Conservation (phyloP, 352 stramenopile species). For the Poterioochromonas sp. region DNA sequence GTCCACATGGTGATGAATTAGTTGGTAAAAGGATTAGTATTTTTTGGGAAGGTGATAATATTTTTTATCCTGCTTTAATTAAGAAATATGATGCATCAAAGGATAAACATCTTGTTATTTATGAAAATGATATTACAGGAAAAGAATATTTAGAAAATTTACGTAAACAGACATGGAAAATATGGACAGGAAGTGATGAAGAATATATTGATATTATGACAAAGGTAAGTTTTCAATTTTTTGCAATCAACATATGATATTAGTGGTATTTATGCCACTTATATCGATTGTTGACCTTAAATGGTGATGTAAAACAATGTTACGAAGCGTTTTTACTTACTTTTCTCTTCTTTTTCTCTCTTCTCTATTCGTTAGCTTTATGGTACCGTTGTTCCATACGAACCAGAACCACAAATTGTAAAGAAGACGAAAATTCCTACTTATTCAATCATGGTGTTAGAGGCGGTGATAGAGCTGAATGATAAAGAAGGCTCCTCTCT, state of each 20-base stretch:
- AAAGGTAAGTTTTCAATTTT: too few species aligned
- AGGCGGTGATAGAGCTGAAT: background rate
- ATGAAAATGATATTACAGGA: constrained; percentile 8
- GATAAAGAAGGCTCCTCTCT: constrained; percentile 9
- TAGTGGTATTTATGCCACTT: too few species aligned
- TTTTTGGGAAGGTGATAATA: constrained; percentile 22
- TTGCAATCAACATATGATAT: background rate
- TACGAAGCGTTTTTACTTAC: too few species aligned
- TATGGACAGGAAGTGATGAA: background rate
- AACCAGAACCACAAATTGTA: background rate
- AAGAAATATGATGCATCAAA: background rate
- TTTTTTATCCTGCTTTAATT: constrained; percentile 5
- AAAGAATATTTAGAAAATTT: constrained; percentile 5
- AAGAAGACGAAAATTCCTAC: constrained; percentile 1
- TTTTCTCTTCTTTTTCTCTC: background rate
- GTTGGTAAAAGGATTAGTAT: background rate
- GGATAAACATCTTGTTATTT: background rate
- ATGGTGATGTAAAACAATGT: too few species aligned
- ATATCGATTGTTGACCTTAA: too few species aligned
- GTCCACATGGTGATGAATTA: background rate
- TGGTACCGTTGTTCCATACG: background rate
- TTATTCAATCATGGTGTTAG: constrained; percentile 10
- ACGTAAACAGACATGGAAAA: background rate
- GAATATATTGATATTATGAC: too few species aligned
- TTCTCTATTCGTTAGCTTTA: background rate